These are phyloP conservation scores for Kwoniella europaea DNA, from an alignment of 768 basidiomycete species.

Conservation along the genomic window DNA sequence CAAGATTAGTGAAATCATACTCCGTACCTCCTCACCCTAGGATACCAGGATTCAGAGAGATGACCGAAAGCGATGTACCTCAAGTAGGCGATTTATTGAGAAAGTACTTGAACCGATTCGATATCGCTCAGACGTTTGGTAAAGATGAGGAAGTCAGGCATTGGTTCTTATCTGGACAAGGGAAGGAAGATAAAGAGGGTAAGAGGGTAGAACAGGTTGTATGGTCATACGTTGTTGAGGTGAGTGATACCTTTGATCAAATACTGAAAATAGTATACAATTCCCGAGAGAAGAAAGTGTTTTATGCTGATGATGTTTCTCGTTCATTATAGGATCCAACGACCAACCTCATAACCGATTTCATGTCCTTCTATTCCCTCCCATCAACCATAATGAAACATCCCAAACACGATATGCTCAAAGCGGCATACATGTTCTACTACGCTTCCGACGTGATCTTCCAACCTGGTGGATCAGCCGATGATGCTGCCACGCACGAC, in stretches of 20 bases:
- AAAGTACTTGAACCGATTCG: conserved; percentile 83
- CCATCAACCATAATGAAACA: conserved; percentile 89
- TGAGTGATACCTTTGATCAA: conserved; percentile 47
- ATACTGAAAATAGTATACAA: too few relatives aligned
- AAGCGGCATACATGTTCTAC: conserved; percentile 95
- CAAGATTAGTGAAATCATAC: conserved; percentile 81
- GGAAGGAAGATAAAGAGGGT: conserved; percentile 62
- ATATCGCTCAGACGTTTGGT: conserved; percentile 74
- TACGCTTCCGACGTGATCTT: conserved; percentile 84
- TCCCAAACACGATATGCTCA: conserved; percentile 71
- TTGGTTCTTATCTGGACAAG: conserved; percentile 84
- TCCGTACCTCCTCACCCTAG: conserved; percentile 64
- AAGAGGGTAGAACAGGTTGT: conserved; percentile 80
- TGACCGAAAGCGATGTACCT: conserved; percentile 77
- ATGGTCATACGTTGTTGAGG: conserved; percentile 97
- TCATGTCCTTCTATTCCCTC: conserved; percentile 95
- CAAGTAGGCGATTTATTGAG: conserved; percentile 73
- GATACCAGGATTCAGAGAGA: conserved; percentile 75
- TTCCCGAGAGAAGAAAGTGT: not conserved
- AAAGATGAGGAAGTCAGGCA: conserved; percentile 77
- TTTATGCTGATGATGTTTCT: not conserved
- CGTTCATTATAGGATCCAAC: conserved; percentile 69
- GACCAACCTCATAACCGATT: conserved; percentile 85
- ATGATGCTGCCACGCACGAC: conserved; percentile 61
- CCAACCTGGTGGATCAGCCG: conserved; percentile 51